These are phyloP conservation scores for Orbilia brochopaga DNA, from an alignment of 2,329 filamentous ascomycete species.

Conservation along the genomic window DNA sequence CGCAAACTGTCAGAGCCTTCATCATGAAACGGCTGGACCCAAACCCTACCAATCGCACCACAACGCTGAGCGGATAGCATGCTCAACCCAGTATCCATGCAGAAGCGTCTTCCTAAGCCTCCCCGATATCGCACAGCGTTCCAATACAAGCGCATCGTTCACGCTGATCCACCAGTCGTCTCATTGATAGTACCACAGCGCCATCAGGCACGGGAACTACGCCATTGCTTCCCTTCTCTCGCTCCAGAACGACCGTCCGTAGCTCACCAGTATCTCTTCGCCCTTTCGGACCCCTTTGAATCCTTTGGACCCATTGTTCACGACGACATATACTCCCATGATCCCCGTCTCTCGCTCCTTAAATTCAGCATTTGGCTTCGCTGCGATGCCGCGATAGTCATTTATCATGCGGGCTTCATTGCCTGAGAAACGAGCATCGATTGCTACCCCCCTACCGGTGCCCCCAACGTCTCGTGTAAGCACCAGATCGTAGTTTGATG, in stretches of 20 bases:
- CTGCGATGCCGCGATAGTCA: constrained; percentile 68
- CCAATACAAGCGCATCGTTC: background rate
- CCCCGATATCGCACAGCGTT: background rate
- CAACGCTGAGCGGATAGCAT: too few species aligned
- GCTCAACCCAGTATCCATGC: background rate
- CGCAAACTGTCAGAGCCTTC: constrained; percentile 35
- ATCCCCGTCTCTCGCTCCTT: constrained; percentile 96
- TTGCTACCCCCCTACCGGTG: constrained; percentile 61
- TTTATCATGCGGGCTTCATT: constrained; percentile 73
- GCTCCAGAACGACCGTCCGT: constrained; percentile 72
- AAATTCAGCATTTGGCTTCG: constrained; percentile 70
- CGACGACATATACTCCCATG: constrained; percentile 70
- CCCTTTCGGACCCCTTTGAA: constrained; percentile 63
- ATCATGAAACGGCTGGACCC: constrained; percentile 38
- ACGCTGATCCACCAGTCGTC: background rate
- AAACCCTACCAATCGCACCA: too few species aligned
- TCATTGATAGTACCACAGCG: constrained; percentile 1
- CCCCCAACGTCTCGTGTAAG: constrained; percentile 63
- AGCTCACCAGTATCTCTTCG: constrained; percentile 70
- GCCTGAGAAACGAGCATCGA: constrained; percentile 66
- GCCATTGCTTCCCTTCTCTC: constrained; percentile 58
- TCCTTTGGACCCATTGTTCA: constrained; percentile 52
- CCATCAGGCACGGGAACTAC: constrained; percentile 3
- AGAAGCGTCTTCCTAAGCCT: background rate
- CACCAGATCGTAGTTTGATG: constrained; percentile 70